A percentile compares a stretch with the other conserved stretches of the same genome.
phyloP scores from a whole-genome alignment of 2,329 filamentous ascomycete species.

The Cladophialophora carrionii region DNA sequence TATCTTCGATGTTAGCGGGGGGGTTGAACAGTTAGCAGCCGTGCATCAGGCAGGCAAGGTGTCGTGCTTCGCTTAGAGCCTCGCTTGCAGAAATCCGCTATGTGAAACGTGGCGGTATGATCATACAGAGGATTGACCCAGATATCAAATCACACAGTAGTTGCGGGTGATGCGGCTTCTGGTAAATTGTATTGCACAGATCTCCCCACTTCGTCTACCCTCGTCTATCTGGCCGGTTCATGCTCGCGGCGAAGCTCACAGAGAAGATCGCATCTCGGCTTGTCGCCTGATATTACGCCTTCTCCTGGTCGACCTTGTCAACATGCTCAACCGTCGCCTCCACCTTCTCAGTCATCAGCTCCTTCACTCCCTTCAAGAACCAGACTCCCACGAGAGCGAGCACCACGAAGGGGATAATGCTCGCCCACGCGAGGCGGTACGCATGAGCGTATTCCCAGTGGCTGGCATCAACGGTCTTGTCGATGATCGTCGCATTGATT shows the following conservation, averaged over 20 bases:
- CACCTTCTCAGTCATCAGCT: slow-evolving; percentile 59
- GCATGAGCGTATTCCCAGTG: slow-evolving; percentile 53
- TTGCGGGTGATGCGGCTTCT: not conserved
- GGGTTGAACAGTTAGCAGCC: too few relatives aligned
- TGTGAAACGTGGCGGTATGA: too few relatives aligned
- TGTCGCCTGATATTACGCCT: not conserved
- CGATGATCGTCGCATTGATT: slow-evolving; percentile 47
- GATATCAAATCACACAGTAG: not conserved
- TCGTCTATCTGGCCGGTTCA: not conserved
- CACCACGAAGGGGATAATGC: slow-evolving; percentile 58
- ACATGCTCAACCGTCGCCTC: slow-evolving; percentile 56
- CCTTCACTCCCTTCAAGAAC: slow-evolving; percentile 54
- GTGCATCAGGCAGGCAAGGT: too few relatives aligned
- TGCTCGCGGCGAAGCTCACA: not conserved
- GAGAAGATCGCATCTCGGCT: not conserved
- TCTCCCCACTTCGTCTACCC: not conserved
- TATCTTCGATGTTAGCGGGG: too few relatives aligned
- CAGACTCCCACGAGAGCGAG: slow-evolving; percentile 52
- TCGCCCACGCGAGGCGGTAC: slow-evolving; percentile 56
- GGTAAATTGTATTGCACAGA: not conserved
- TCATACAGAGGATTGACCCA: not conserved
- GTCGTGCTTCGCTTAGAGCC: too few relatives aligned
- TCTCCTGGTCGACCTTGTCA: slow-evolving; percentile 22
- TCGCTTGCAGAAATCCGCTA: too few relatives aligned
- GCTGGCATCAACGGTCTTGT: slow-evolving; percentile 48